These are phyloP conservation scores for Candida loeiensis DNA, from an alignment of 805 yeast genomes.

Conservation along the genomic window DNA sequence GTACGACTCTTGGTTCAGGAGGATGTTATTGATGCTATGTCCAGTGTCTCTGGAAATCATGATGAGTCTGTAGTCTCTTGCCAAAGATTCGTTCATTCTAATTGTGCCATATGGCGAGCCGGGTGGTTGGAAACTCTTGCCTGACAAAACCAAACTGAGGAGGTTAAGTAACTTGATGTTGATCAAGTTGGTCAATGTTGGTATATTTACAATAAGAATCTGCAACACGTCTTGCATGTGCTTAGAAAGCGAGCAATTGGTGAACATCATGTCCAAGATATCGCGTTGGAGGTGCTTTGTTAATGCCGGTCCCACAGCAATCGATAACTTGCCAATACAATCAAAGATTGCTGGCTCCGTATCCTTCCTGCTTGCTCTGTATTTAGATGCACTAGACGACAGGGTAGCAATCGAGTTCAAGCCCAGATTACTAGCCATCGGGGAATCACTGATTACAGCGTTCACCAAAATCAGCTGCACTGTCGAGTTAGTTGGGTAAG, in stretches of 20 bases:
- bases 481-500: conserved; percentile 33
- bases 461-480: conserved; percentile 40
- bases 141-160: conserved; percentile 73
- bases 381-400: conserved; percentile 43
- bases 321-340: conserved; percentile 81
- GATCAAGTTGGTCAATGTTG: conserved; percentile 72
- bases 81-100: conserved; percentile 59
- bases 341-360: conserved; percentile 83
- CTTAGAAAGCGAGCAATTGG: conserved; percentile 75
- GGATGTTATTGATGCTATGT: conserved; percentile 31
- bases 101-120: conserved; percentile 73
- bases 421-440: conserved; percentile 15
- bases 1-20: conserved; percentile 29
- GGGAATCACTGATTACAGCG: conserved; percentile 30
- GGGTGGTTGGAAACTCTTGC: conserved; percentile 76
- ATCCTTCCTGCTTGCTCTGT: conserved; percentile 58
- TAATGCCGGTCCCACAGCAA: conserved; percentile 88
- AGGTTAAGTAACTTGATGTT: conserved; percentile 68
- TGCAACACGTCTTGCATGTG: conserved; percentile 75
- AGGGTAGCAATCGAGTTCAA: conserved; percentile 24
- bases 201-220: conserved; percentile 66
- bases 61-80: conserved; percentile 72
- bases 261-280: conserved; percentile 69
- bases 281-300: conserved; percentile 85
- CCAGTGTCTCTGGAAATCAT: conserved; percentile 71